Conservation (phyloP, 108 stramenopile genomes). For the Cyclostephanos tholiformis region DNA sequence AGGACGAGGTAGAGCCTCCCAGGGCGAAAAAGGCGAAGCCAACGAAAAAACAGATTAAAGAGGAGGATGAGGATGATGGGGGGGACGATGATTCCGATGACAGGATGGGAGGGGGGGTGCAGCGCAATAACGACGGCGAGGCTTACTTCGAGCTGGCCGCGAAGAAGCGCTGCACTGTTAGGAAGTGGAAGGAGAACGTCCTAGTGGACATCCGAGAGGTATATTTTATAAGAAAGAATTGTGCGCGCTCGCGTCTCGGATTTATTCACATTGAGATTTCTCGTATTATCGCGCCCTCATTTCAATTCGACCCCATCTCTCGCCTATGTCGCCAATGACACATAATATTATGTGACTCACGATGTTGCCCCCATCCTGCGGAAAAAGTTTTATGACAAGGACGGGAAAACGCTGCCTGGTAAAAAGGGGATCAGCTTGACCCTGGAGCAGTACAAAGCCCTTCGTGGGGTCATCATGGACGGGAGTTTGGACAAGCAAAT, state of each 20-base stretch:
- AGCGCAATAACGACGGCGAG: constrained; percentile 71
- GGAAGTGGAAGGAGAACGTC: constrained; percentile 64
- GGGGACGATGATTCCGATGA: constrained; percentile 19
- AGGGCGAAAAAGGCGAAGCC: constrained; percentile 13
- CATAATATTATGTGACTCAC: too few relatives aligned
- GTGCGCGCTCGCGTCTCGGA: neutral
- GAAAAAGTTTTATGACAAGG: constrained; percentile 75
- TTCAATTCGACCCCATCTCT: neutral
- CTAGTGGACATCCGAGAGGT: constrained; percentile 85
- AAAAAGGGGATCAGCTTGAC: constrained; percentile 82
- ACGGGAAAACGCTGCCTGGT: constrained; percentile 68
- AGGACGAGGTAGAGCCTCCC: constrained; percentile 19
- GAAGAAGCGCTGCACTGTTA: constrained; percentile 66
- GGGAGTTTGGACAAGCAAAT: constrained; percentile 49
- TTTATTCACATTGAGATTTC: neutral
- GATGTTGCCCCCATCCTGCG: neutral
- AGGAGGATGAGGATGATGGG: constrained; percentile 2
- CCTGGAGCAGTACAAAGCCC: constrained; percentile 67
- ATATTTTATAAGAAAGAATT: neutral
- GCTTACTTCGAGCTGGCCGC: constrained; percentile 69
- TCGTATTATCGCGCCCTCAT: neutral
- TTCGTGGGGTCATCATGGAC: constrained; percentile 53
- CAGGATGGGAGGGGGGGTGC: constrained; percentile 9
- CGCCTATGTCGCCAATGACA: neutral
- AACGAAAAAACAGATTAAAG: constrained; percentile 9